Evolutionary conservation across 257 asterid species (phyloP), one percentile per base, ranked within the genome.

Genomic region (Solanum dulcamara): DNA sequence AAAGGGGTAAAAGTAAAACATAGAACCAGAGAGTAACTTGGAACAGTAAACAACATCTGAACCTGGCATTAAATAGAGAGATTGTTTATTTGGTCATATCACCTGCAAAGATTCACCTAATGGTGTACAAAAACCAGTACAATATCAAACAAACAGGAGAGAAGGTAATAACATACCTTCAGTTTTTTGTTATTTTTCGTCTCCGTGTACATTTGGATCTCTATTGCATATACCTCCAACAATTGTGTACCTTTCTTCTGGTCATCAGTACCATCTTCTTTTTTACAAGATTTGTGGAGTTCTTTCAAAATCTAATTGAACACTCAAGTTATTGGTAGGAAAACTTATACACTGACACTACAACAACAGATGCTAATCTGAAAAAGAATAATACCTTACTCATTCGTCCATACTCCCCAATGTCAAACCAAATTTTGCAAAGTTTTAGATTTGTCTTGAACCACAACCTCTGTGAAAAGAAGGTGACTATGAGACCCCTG

Each of bases 381-480:
- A 44, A 81, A 22, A 53, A 81, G 35, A 80, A 81, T 24, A 86
- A 53, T 88, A 96, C 99, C 99, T 94, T 97, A 82, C 89, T 97
- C 99, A 97, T 94, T 86, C 97, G 91, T 40, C 98, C 98, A 83
- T 92, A 97, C 89, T 95, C 99, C 53, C 97, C 94, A 88, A 91
- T 94, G 84, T 97, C 99, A 88, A 94, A 97, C 99, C 98, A 97
- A 87, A 97, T 97, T 89, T 97, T 97, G 90, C 99, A 97, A 85
- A 97, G 92, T 92, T 97, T 97, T n/a, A 97, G 93, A 89, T 95
- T 97, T 42, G 99, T 95, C 92, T 97, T 97, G 92, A 97, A 97
- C 99, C 99, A 97, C 26, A 97, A 91, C 84, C 99, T 94, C 99
- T 97, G 95, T 48, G 74, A 14, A 48, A 77, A 46, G 42, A 46